A percentile compares a stretch with the other conserved stretches of the same genome.
Evolutionary conservation across 768 basidiomycete genomes (phyloP).

Genomic region (Lactarius akahatsu): DNA sequence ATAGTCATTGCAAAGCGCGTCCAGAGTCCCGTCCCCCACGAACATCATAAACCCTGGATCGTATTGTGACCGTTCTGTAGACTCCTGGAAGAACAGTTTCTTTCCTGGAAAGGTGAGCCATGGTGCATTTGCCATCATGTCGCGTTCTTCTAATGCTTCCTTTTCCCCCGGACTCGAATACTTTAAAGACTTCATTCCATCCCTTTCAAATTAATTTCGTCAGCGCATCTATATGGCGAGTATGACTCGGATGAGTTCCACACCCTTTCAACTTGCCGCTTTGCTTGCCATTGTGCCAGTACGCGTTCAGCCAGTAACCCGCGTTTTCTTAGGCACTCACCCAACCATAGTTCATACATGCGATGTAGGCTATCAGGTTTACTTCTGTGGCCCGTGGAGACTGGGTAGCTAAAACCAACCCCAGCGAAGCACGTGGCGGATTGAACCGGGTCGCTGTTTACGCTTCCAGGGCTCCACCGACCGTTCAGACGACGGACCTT

Average conservation of each 20-base stretch:
- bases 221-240: conserved; percentile 8
- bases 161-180: neutral
- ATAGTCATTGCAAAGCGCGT: neutral
- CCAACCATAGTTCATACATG: conserved; percentile 2
- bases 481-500: conserved; percentile 51
- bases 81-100: conserved; percentile 9
- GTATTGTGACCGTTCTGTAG: neutral
- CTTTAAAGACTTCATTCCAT: conserved; percentile 10
- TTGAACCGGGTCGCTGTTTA: conserved; percentile 72
- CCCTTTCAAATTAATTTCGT: neutral
- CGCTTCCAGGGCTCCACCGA: conserved; percentile 56
- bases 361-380: conserved; percentile 43
- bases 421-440: conserved; percentile 69
- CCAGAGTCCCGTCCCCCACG: conserved; percentile 1
- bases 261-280: conserved; percentile 6
- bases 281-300: conserved; percentile 7
- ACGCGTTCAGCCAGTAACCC: neutral
- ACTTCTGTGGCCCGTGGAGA: neutral
- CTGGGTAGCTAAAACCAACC: neutral
- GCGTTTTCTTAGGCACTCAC: neutral
- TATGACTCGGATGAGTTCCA: conserved; percentile 12
- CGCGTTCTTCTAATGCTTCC: neutral
- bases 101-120: conserved; percentile 11
- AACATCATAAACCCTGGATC: conserved; percentile 2
- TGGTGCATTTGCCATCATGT: neutral